Evolutionary conservation across 768 basidiomycete species (phyloP), one percentile per base, ranked within the genome.

Genomic region (Lactarius quietus): DNA sequence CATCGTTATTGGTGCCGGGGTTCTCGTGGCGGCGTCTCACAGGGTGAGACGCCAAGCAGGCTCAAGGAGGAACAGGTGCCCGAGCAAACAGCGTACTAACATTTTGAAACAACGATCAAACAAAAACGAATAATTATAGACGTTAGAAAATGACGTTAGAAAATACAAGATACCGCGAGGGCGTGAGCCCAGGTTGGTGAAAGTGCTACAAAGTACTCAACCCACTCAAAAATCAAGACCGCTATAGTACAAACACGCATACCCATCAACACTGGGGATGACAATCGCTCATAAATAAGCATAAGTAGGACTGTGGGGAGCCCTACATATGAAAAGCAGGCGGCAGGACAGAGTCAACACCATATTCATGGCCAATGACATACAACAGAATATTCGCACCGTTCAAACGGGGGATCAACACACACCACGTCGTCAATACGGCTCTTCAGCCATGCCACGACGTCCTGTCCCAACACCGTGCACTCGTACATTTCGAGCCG

Each of bases 401-500:
- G 72, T 63, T 78, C 86, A 72, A 79, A 83, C 54, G 81, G 71
- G 23, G 85, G 81, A 65, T 90, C 88, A 12, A 83, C 81, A 69
- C 85, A 87, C 31, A 82, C 76, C 1, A 90, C 87, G 35, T 84
- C 83, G 18, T 82, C 82, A 54, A 91, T 80, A 63, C 89, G 76
- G 61, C 75, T 79, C 72, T 80, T 81, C 70, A 92, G 70, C 89
- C 89, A 91, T 70, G 79, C 78, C 68, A 89, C 75, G 55, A 92
- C 87, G 71, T 92, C 89, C 73, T 82, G 80, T 1, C 88, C 88
- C 15, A 90, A 74, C 64, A 78, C 80, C 51, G 83, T 78, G 74
- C 89, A 91, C 63, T 90, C 88, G 70, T 84, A 71, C 78, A 90
- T 68, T 75, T 90, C 89, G 39, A 92, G 71, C 58, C 77, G 76